Conservation (phyloP, 305 asterid species). For the Fraxinus latifolia region DNA sequence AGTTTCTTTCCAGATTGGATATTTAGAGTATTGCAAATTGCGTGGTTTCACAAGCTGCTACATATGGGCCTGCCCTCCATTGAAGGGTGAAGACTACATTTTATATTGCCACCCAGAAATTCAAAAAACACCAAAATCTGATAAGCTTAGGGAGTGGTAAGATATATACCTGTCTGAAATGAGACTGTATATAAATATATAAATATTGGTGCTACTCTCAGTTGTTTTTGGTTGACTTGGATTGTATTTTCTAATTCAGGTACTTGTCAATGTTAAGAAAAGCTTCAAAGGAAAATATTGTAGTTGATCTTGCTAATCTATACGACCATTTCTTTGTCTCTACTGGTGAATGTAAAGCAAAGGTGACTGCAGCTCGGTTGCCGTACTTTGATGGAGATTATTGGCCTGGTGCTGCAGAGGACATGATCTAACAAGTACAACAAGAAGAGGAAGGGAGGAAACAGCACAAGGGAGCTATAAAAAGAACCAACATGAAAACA, state of each 20-base stretch:
- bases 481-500: too few relatives aligned
- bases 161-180: constrained; percentile 26
- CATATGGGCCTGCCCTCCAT: constrained; percentile 97
- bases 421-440: constrained; percentile 72
- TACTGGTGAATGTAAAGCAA: constrained; percentile 82
- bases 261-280: constrained; percentile 85
- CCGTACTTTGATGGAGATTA: constrained; percentile 97
- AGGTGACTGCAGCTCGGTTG: constrained; percentile 90
- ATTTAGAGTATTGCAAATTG: constrained; percentile 82
- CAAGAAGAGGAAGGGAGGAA: constrained; percentile 92
- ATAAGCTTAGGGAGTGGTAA: constrained; percentile 96
- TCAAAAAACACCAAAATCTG: constrained; percentile 97
- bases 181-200: not conserved
- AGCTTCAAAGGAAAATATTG: constrained; percentile 79
- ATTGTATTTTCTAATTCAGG: constrained; percentile 52
- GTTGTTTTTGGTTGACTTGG: constrained; percentile 3
- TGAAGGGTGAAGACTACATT: constrained; percentile 95
- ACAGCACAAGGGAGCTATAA: constrained; percentile 60
- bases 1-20: constrained; percentile 63
- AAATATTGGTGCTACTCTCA: not conserved
- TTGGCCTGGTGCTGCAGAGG: constrained; percentile 99
- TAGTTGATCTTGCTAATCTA: constrained; percentile 78
- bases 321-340: constrained; percentile 79
- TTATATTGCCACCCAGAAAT: constrained; percentile 98
- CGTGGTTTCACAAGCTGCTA: constrained; percentile 98